Evolutionary conservation across 441 rosid genomes (phyloP).

Genomic region (Erodium moschatum): DNA sequence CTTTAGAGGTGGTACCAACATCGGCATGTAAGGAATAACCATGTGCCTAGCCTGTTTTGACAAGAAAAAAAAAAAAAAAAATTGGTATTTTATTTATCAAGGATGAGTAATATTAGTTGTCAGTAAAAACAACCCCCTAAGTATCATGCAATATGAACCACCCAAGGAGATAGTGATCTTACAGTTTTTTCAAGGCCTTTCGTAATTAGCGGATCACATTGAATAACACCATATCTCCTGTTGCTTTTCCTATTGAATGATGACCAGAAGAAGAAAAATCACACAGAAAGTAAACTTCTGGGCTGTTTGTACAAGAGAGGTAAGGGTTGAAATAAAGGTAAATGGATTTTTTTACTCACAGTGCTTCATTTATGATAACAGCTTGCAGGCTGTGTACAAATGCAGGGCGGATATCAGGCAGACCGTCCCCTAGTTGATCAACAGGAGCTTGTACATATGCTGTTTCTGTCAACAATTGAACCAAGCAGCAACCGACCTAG

Average conservation of each 20-base stretch:
- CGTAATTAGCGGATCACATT: constrained; percentile 76
- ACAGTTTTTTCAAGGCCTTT: constrained; percentile 89
- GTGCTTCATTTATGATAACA: constrained; percentile 42
- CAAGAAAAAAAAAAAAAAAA: constrained; percentile 12
- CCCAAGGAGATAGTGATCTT: constrained; percentile 23
- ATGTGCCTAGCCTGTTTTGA: constrained; percentile 78
- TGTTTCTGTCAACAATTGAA: constrained; percentile 70
- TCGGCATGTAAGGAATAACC: constrained; percentile 98
- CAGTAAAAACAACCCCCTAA: constrained; percentile 6
- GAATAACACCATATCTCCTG: constrained; percentile 86
- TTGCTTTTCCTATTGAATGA: constrained; percentile 44
- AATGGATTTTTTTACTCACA: constrained; percentile 35
- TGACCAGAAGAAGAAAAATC: constrained; percentile 18
- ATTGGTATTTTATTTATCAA: constrained; percentile 18
- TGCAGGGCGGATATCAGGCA: constrained; percentile 87
- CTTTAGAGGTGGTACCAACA: constrained; percentile 79
- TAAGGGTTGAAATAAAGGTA: constrained; percentile 16
- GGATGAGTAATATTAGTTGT: constrained; percentile 7
- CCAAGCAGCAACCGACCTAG: constrained; percentile 83
- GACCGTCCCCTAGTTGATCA: constrained; percentile 58
- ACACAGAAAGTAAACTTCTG: not conserved
- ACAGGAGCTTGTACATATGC: constrained; percentile 84
- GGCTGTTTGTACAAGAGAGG: constrained; percentile 18
- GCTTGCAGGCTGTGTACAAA: constrained; percentile 56
- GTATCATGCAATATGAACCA: not conserved